Evolutionary conservation across 2,329 filamentous ascomycete genomes (phyloP), one percentile per base, ranked within the genome.

Genomic region (Ceratocystis variospora): DNA sequence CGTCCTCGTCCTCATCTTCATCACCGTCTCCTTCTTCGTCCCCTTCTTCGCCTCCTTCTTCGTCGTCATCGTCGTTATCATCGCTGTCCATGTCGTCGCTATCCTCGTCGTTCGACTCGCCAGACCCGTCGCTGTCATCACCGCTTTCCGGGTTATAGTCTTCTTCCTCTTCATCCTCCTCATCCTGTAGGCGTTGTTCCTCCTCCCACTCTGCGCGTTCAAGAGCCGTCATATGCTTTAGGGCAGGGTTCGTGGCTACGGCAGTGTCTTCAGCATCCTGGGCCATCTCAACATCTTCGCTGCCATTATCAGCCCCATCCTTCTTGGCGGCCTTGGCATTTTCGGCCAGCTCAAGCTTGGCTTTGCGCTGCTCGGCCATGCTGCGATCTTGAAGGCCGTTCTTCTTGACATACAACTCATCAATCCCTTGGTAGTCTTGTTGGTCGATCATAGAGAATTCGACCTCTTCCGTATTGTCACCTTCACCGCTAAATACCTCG

Each of bases 371-470:
- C 71, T 88, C 85, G 0, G 85, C 85, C 83, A 88, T 84, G 71
- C 85, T 87, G 68, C 83, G 78, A 71, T 88, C 85, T 68, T 87
- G 83, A 31, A 88, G 77, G 0, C 81, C 78, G 70, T 87, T 81
- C 8, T 78, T 78, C 71, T 81, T 80, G 61, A 88, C 78, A 71
- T 86, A 88, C n/a, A 72, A 73, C 69, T 82, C 79, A 70, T 87
- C 83, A 68, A 88, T 87, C 25, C 80, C 82, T 3, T 75, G 77
- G 68, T 86, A 87, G 71, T 88, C 84, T 69, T 84, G 83, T 73
- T 88, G 85, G 70, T 88, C 86, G 19, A 88, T 73, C 86, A 88
- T 88, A 46, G 78, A 79, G 69, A 88, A 88, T 72, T 88, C 85
- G 25, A 87, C 75, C 71, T 88, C 85, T 68, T 86, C 81, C 1